Evolutionary conservation across 768 basidiomycete species (phyloP).

Genomic region (Gloeostereum incarnatum): DNA sequence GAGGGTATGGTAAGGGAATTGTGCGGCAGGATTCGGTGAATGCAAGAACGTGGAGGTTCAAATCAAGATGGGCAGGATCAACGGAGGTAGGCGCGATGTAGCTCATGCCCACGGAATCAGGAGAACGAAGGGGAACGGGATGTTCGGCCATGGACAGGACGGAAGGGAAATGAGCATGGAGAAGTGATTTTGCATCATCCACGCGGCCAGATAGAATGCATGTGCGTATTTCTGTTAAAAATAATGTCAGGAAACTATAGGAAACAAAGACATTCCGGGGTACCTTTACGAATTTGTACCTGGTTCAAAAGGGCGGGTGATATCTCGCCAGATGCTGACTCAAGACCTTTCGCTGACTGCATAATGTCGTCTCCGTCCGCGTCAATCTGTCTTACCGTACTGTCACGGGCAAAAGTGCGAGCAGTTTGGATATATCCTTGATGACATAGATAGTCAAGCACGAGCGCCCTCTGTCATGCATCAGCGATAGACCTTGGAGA

Average conservation of each 20-base stretch:
- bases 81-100: constrained; percentile 56
- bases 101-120: constrained; percentile 18
- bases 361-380: constrained; percentile 62
- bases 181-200: constrained; percentile 53
- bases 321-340: constrained; percentile 11
- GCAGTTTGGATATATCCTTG: constrained; percentile 67
- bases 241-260: constrained; percentile 1
- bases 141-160: constrained; percentile 39
- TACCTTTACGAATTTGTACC: constrained; percentile 48
- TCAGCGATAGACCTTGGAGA: no score
- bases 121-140: neutral
- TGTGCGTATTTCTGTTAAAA: constrained; percentile 50
- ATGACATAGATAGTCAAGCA: constrained; percentile 73
- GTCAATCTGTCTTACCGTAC: constrained; percentile 51
- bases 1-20: constrained; percentile 41
- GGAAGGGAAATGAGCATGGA: constrained; percentile 67
- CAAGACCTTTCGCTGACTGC: constrained; percentile 7
- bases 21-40: constrained; percentile 86
- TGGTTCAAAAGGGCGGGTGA: constrained; percentile 31
- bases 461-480: constrained; percentile 58
- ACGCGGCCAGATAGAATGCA: constrained; percentile 72
- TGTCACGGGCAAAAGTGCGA: constrained; percentile 55
- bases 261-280: constrained; percentile 6
- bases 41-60: constrained; percentile 81
- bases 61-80: constrained; percentile 62